A percentile compares a stretch with the other conserved stretches of the same genome.
Evolutionary conservation across 768 basidiomycete genomes (phyloP).

Genomic region (Termitomyces titanicus): DNA sequence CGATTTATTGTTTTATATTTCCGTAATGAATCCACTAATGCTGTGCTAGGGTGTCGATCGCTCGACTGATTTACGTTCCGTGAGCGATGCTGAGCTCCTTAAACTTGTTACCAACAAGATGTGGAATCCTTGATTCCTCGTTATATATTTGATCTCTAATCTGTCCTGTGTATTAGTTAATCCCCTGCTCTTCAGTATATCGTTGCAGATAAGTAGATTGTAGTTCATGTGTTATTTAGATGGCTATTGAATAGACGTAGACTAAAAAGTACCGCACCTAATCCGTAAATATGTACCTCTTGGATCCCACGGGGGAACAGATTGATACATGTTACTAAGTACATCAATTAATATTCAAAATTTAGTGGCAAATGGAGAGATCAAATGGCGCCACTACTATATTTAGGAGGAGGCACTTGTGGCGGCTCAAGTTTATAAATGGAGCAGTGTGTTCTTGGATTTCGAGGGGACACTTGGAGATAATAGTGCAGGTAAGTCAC

Average conservation of each 20-base stretch:
- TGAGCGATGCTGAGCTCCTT: conserved; percentile 54
- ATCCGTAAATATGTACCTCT: too few relatives aligned
- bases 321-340: too few relatives aligned
- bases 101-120: conserved; percentile 58
- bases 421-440: too few relatives aligned
- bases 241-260: neutral
- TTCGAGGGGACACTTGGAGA: too few relatives aligned
- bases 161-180: neutral
- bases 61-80: conserved; percentile 45
- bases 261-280: neutral
- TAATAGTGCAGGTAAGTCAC: too few relatives aligned
- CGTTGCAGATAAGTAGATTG: neutral
- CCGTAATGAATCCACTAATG: neutral
- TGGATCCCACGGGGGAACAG: too few relatives aligned
- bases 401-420: too few relatives aligned
- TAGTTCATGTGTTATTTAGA: too few relatives aligned
- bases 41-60: conserved; percentile 48
- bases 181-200: neutral
- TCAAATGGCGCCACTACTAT: too few relatives aligned
- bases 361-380: too few relatives aligned
- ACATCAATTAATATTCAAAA: too few relatives aligned
- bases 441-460: too few relatives aligned
- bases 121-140: conserved; percentile 55
- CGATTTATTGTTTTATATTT: conserved; percentile 9
- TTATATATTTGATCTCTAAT: neutral